Base-by-base conservation (phyloP, 73 alveolate genomes). In the Blepharisma stoltei region DNA sequence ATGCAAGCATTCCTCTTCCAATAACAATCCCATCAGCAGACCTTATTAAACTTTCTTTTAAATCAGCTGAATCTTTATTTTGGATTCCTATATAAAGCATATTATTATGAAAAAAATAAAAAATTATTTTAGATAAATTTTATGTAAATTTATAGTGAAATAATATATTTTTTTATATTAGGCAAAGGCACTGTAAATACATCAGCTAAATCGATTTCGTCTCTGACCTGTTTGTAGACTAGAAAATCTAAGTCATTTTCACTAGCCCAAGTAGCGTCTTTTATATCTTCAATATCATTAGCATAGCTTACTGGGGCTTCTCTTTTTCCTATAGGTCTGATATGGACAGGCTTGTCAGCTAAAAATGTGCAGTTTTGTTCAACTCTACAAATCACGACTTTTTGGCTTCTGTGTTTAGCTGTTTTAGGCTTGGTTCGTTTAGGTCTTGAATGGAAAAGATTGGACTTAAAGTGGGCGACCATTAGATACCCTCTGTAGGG, bases 361-460 rank as follows among this genome's bases (percentile, higher is more conserved):
- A 20, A 52, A 14, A 52, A 14, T 52, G 66, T 52, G 66, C 66
- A 52, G 66, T 52, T 20, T 14, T 52, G n/a, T 52, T 52, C 66
- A 52, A 52, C 66, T 14, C 66, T 11, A 20, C 66, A 52, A 52
- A 52, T 52, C 27, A 52, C 66, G 23, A 52, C 23, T 52, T 52
- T 52, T 52, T 11, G 27, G 27, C 66, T 20, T 14, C 23, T 11
- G 66, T 52, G 66, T 11, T 52, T 11, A 3, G 41, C 41, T 14
- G n/a, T 11, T 52, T 52, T 52, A 52, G 66, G 66, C n/a, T 20
- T 52, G 4, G n/a, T 11, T 32, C 41, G 41, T 32, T 32, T 32
- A 32, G 41, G 41, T 32, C 41, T 32, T 32, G 41, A 32, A 32
- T 32, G 41, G 41, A 32, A 32, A 3, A 3, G 3, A 32, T 32